phyloP scores from a whole-genome alignment of 1,284 basidiomycete species.

The Tylopilus sp. region DNA sequence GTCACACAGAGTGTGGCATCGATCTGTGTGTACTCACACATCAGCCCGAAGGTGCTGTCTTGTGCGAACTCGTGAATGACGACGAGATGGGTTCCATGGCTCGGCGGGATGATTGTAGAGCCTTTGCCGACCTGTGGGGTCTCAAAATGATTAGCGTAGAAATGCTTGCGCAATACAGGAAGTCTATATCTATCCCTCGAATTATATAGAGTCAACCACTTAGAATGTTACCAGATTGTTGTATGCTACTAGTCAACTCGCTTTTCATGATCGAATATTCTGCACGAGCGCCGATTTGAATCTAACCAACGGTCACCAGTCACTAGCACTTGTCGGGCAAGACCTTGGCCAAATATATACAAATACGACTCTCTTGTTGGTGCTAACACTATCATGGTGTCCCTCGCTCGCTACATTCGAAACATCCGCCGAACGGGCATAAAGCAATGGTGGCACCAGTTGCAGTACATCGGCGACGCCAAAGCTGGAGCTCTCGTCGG shows the following conservation, averaged over 20 bases:
- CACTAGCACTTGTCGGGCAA: no score
- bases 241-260: not conserved
- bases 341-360: conserved; percentile 20
- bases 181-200: conserved; percentile 3
- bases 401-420: conserved; percentile 69
- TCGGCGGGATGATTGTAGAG: conserved; percentile 86
- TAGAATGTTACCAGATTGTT: not conserved
- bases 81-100: conserved; percentile 92
- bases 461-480: conserved; percentile 88
- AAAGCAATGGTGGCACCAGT: conserved; percentile 78
- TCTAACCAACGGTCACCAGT: no score
- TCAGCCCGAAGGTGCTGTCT: conserved; percentile 74
- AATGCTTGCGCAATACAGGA: conserved; percentile 52
- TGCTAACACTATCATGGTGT: conserved; percentile 53
- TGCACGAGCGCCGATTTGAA: not conserved
- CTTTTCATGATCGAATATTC: not conserved
- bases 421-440: conserved; percentile 70
- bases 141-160: conserved; percentile 94
- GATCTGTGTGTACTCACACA: conserved; percentile 83
- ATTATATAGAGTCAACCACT: not conserved
- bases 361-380: conserved; percentile 20
- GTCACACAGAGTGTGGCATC: conserved; percentile 90
- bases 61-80: conserved; percentile 96
- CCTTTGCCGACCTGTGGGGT: conserved; percentile 89
- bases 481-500: conserved; percentile 80